Percentiles rank a stretch among this genome's conserved stretches.
Evolutionary conservation across 2,329 filamentous ascomycete genomes (phyloP).

Genomic region (Drechslerella dactyloides): DNA sequence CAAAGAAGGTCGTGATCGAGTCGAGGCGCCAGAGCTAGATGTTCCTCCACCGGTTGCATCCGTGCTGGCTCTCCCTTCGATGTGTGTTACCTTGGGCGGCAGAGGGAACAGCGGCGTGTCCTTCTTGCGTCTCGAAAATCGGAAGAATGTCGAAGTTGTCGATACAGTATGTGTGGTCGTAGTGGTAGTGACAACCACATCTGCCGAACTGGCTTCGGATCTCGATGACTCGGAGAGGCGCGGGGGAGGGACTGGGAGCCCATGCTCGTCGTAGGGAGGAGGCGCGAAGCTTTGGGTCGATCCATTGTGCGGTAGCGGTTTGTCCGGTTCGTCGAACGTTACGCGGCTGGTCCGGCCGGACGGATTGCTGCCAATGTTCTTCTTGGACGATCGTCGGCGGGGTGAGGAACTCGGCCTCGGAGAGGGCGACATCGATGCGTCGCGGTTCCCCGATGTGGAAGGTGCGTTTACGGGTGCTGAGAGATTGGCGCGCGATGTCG

Average conservation of each 20-base stretch:
- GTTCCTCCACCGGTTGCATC: constrained; percentile 26
- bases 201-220: constrained; percentile 81
- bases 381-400: constrained; percentile 59
- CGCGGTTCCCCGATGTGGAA: constrained; percentile 50
- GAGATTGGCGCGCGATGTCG: constrained; percentile 48
- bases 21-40: constrained; percentile 27
- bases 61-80: constrained; percentile 55
- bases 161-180: constrained; percentile 70
- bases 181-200: constrained; percentile 66
- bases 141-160: constrained; percentile 77
- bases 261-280: constrained; percentile 69
- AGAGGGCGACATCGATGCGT: constrained; percentile 54
- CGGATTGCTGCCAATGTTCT: constrained; percentile 65
- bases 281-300: constrained; percentile 60
- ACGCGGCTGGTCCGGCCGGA: constrained; percentile 62
- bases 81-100: constrained; percentile 70
- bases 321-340: constrained; percentile 68
- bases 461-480: constrained; percentile 28
- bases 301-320: constrained; percentile 62
- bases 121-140: constrained; percentile 76
- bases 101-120: constrained; percentile 82
- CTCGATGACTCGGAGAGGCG: constrained; percentile 84
- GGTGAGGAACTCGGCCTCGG: constrained; percentile 53
- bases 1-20: constrained; percentile 22
- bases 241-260: constrained; percentile 69